phyloP scores from a whole-genome alignment of 2,329 filamentous ascomycete genomes.

The Phaeosphaeria sp. region DNA sequence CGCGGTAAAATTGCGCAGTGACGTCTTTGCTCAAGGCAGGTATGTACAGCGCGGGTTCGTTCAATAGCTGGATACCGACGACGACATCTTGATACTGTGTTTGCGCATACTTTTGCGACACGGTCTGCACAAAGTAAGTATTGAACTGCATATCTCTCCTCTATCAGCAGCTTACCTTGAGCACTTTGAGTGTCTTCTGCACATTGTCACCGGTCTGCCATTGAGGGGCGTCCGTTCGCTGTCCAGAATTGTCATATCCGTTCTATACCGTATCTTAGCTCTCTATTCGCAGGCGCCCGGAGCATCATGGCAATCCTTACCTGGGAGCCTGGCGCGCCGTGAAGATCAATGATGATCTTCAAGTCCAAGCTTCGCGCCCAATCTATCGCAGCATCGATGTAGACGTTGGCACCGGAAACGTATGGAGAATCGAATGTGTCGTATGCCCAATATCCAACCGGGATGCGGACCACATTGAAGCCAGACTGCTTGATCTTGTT shows the following conservation, averaged over 20 bases:
- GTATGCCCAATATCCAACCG: conserved; percentile 67
- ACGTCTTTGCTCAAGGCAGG: conserved; percentile 54
- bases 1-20: conserved; percentile 62
- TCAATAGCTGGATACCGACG: conserved; percentile 63
- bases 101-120: conserved; percentile 64
- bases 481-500: conserved; percentile 62
- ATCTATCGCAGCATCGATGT: conserved; percentile 63
- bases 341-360: conserved; percentile 66
- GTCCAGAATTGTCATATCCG: conserved; percentile 68
- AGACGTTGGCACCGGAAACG: conserved; percentile 58
- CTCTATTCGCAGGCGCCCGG: neutral
- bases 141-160: neutral
- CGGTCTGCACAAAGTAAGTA: conserved; percentile 32
- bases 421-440: conserved; percentile 59
- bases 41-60: conserved; percentile 58
- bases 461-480: conserved; percentile 66
- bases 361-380: conserved; percentile 61
- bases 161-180: conserved; percentile 47
- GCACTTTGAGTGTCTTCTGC: conserved; percentile 60
- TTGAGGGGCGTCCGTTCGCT: conserved; percentile 50
- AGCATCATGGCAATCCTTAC: neutral
- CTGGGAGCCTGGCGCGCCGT: conserved; percentile 63
- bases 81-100: conserved; percentile 64
- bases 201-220: conserved; percentile 59
- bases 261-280: conserved; percentile 43